phyloP scores from a whole-genome alignment of 2,329 filamentous ascomycete species.

The Phyllosticta ampelicida region DNA sequence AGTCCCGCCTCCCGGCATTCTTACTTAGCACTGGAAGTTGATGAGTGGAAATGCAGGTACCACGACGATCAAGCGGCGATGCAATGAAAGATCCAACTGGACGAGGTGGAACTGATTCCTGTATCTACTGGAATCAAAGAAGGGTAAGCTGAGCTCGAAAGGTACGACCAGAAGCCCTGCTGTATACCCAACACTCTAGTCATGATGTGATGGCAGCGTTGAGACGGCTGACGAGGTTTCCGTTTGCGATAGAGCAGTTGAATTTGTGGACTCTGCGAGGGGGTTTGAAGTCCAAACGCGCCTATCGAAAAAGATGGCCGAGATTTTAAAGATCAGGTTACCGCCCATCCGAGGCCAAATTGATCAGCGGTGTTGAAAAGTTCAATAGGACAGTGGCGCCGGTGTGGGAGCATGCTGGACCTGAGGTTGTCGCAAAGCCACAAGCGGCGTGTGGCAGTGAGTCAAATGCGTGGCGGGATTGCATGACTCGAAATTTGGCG shows the following conservation, averaged over 20 bases:
- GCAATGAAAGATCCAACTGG: too few species aligned
- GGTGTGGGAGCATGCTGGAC: neutral
- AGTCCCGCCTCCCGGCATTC: too few species aligned
- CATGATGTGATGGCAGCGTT: neutral
- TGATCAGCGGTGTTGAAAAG: neutral
- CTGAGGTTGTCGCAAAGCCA: neutral
- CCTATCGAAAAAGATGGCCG: neutral
- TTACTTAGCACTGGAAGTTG: too few species aligned
- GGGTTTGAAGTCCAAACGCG: neutral
- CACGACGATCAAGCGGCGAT: too few species aligned
- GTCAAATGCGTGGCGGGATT: neutral
- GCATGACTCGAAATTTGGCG: conserved; percentile 4
- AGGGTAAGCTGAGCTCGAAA: too few species aligned
- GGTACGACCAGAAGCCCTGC: neutral
- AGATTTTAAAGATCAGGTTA: neutral
- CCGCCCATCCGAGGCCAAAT: neutral
- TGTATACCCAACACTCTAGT: neutral
- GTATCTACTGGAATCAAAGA: too few species aligned
- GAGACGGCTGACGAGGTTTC: neutral
- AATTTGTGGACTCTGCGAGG: neutral
- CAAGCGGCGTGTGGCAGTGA: neutral
- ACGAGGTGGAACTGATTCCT: too few species aligned
- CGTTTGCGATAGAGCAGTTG: neutral
- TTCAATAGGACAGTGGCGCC: neutral
- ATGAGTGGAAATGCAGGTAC: too few species aligned